phyloP scores from a whole-genome alignment of 306 rosid genomes.

The Purshia tridentata region DNA sequence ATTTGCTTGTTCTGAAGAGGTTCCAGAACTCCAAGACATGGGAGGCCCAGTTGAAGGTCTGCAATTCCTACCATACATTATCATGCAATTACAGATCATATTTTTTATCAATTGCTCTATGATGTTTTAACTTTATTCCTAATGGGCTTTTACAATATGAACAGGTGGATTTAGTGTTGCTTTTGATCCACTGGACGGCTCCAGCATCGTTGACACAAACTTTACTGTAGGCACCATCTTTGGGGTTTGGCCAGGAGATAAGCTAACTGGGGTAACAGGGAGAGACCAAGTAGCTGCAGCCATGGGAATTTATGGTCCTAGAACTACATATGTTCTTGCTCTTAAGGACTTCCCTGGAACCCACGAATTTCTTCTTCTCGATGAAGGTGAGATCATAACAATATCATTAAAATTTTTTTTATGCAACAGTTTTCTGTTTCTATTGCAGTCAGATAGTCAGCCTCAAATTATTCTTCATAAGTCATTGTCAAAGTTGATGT shows the following conservation, averaged over 20 bases:
- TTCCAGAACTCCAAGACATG: constrained; percentile 96
- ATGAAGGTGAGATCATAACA: constrained; percentile 61
- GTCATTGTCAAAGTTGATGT: not conserved
- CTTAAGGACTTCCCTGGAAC: constrained; percentile 85
- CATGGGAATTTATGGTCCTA: constrained; percentile 96
- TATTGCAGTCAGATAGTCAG: not conserved
- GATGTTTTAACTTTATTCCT: too few relatives aligned
- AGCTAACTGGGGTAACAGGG: constrained; percentile 84
- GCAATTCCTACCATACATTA: not conserved
- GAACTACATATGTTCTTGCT: constrained; percentile 96
- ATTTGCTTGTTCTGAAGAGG: constrained; percentile 97
- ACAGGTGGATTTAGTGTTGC: constrained; percentile 99
- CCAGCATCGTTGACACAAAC: constrained; percentile 97
- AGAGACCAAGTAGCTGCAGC: constrained; percentile 98
- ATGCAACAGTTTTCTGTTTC: not conserved
- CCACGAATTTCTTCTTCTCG: constrained; percentile 93
- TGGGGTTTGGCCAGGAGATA: constrained; percentile 99
- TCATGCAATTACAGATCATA: not conserved
- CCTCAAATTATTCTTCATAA: not conserved
- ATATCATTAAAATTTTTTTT: not conserved
- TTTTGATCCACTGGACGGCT: constrained; percentile 97
- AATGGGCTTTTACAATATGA: constrained; percentile 21
- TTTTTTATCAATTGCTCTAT: not conserved
- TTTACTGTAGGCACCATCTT: constrained; percentile 98
- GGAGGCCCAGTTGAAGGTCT: constrained; percentile 96